Base-by-base conservation (phyloP, 2,329 filamentous ascomycete genomes). In the Neopestalotiopsis sp. region DNA sequence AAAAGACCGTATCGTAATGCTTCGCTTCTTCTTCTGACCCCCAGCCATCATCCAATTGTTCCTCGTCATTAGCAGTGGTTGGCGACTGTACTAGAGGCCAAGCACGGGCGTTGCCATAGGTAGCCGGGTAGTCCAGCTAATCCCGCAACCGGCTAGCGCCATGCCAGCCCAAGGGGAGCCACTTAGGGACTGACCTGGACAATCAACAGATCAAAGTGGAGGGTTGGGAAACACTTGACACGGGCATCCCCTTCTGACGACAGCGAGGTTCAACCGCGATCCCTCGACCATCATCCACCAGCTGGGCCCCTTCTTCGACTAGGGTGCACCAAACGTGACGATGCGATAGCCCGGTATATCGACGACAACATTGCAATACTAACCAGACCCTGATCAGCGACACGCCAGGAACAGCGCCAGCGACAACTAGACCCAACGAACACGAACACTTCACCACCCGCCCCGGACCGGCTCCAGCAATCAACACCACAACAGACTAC, bases 51-150 rank as follows among this genome's bases (percentile, higher is more conserved):
- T 24, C 57, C 57, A 59, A 30, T 59, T 24, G 57, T 24, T n/a
- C 49, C 17, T 56, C 17, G 10, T 59, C 32, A 5, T 40, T 14
- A 62, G 32, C 59, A 59, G 57, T n/a, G 32, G n/a, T 38, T 40
- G 30, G 34, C 59, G 34, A 20, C 20, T 13, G 20, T 10, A 20
- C 59, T 38, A 20, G 10, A 20, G 13, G 59, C 59, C 32, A 38
- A 53, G 45, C 45, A 53, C 45, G 45, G 30, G 61, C 34, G 67
- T 69, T 69, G 68, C 68, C 68, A 74, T 74, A 74, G 76, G 76
- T 76, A 77, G 75, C 75, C 45, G 69, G 73, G 73, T 76, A 75
- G 61, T 0, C 73, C 71, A 0, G 0, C 59, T 10, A 62, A 34
- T 9, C 59, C 59, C 59, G 59, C 59, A 59, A 34, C 4, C 0